Evolutionary conservation across 805 yeast species (phyloP), one percentile per base, ranked within the genome.

Genomic region (Metschnikowia orientalis): DNA sequence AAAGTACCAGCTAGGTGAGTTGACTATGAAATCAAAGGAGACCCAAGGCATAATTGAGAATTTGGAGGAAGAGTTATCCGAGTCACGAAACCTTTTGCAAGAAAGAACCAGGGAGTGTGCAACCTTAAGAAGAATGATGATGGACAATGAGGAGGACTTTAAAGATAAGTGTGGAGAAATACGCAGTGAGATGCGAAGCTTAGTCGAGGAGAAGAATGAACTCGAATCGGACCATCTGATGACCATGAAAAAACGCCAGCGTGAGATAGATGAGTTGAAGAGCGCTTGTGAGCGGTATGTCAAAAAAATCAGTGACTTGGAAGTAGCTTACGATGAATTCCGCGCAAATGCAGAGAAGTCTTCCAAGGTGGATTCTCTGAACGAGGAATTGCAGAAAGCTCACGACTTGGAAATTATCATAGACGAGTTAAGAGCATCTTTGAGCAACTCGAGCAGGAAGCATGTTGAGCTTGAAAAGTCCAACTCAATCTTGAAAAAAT

Each of bases 41-140:
- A 63, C 78, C 2, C 70, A 68, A 26, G 67, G 67, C 33, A 71
- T 75, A 41, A 65, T 75, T 14, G 88, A 83, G 36, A 72, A 77
- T 2, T 54, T 89, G 18, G 88, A 84, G 45, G 95, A 87, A 36
- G 96, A 89, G 50, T 59, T 90, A n/a, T 63, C 72, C 8, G 97
- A 89, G 37, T 65, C 84, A 4, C 72, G 86, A 35, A 71, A 75
- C 19, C 66, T 79, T 56, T 57, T 89, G 2, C 92, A 81, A 50
- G 95, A 88, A 49, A 73, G 95, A 40, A 77, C 84, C 0, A 67
- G 89, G 31, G 97, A 90, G 57, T 70, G 86, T 0, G 66, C 79
- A 1, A 77, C 86, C 0, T 74, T 88, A 57, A 70, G 94, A 45
- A 65, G 83, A 38, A 54, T 86, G 23, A 51, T 89, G 18, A 56